Base-by-base conservation (phyloP, 257 asterid species). In the Cordia subcordata region DNA sequence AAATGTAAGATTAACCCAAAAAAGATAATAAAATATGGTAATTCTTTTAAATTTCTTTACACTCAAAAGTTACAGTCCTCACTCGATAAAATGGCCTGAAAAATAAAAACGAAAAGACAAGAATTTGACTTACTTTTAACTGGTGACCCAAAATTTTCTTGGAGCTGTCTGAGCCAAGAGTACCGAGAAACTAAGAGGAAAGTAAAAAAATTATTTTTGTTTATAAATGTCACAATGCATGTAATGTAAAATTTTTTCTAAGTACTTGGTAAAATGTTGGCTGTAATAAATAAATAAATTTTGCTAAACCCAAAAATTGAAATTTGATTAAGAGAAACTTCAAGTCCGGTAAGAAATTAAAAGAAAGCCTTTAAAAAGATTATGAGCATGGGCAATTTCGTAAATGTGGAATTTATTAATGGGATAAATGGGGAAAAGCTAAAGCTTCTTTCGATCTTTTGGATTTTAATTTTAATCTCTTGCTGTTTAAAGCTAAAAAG, bases 311-410 rank as follows among this genome's bases (percentile, higher is more conserved):
- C 77, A 53, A 80, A 69, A 77, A 74, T 64, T 63, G 71, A 72
- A 74, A 77, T 85, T 74, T 72, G 81, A 74, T 79, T 81, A 63
- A 71, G 72, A 45, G 63, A 46, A 53, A 27, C 65, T 74, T 77
- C 66, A 70, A 68, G 73, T 74, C 88, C 86, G 85, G 76, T 55
- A 55, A 72, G 69, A 23, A 68, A 70, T 63, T 70, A 53, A 67
- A 63, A 75, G 55, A n/a, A n/a, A n/a, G 27, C 33, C 37, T 15
- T 10, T 33, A 56, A 63, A 65, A 71, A 49, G 62, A 71, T 59
- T 58, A 51, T 49, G 64, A 58, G 52, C 38, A 49, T 55, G 58
- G 69, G 68, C 69, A 54, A 59, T 65, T 68, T 40, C 45, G 63
- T 38, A 37, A 18, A 4, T 58, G 47, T 58, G 27, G 40, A 49